Evolutionary conservation across 2,329 filamentous ascomycete genomes (phyloP), one percentile per base, ranked within the genome.

Genomic region (Colletotrichum liriopes): DNA sequence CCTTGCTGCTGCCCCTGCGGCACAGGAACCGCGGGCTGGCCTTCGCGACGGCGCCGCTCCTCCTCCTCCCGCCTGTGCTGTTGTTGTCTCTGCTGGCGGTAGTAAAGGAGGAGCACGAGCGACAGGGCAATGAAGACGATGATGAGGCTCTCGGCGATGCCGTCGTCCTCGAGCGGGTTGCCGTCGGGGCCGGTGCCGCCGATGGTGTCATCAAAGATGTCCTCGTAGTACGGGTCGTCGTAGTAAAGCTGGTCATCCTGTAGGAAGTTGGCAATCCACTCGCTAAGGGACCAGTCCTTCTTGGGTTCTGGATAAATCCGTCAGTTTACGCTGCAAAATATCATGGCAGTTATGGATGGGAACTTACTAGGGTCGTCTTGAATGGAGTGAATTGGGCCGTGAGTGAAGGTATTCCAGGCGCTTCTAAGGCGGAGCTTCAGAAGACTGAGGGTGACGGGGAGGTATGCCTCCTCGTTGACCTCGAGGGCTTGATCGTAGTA

Each of bases 401-500:
- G 90, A 0, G 94, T 98, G 74, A 98, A 85, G 0, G 93, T 95
- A 77, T 98, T 98, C 96, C 96, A 99, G 77, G 94, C 96, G 79
- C 94, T 97, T 72, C 95, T 90, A 64, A 93, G 84, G 14, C 96
- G 88, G 71, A 99, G 86, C 81, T 98, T 98, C 74, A 97, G 86
- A 60, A 99, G 85, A 74, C 94, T 96, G 39, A 99, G 84, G 14
- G 94, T 94, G 4, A 98, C 96, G 0, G 96, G 96, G 0, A 98
- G 87, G 79, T 98, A 98, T 0, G 96, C 95, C 82, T 99, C 97
- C 60, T 92, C 89, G 77, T 98, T 99, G 0, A 96, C 95, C 78
- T 95, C 94, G 39, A 98, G 85, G 1, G 96, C 96, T 73, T 96
- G 89, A 77, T 99, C 96, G 79, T 99, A 99, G 82, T 95, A 98